Conservation (phyloP, 2,329 filamentous ascomycete genomes). For the Cladophialophora immunda region DNA sequence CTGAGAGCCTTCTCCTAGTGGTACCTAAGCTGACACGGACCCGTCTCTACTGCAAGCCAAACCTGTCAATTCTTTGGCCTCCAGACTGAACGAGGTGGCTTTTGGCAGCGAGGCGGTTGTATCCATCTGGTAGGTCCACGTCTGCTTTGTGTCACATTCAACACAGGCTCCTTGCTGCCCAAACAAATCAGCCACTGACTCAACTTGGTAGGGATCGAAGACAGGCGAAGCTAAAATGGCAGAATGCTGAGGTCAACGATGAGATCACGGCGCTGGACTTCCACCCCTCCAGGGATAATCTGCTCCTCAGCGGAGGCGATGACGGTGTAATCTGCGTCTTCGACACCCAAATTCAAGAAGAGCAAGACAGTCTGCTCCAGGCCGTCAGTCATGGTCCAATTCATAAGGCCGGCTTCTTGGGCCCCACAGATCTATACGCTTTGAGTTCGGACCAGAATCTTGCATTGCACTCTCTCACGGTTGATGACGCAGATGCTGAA, state of each 20-base stretch:
- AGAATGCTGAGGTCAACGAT: conserved; percentile 60
- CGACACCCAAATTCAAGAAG: conserved; percentile 63
- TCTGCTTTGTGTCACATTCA: background rate
- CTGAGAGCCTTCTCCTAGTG: background rate
- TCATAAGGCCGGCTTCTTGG: conserved; percentile 68
- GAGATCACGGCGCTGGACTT: conserved; percentile 67
- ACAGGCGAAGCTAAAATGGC: conserved; percentile 37
- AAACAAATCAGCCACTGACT: background rate
- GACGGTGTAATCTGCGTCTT: conserved; percentile 71
- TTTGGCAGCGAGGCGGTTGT: conserved; percentile 39
- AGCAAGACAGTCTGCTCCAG: conserved; percentile 70
- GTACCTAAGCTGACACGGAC: background rate
- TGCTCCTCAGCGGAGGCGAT: conserved; percentile 68
- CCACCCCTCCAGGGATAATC: conserved; percentile 60
- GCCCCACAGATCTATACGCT: conserved; percentile 61
- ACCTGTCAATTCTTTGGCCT: conserved; percentile 37
- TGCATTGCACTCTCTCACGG: conserved; percentile 61
- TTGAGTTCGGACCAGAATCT: conserved; percentile 70
- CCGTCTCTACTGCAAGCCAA: conserved; percentile 28
- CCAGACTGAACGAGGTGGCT: conserved; percentile 34
- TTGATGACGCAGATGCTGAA: conserved; percentile 54
- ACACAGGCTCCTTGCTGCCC: background rate
- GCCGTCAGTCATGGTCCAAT: conserved; percentile 71
- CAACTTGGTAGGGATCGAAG: conserved; percentile 50
- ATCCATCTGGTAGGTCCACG: conserved; percentile 37